Evolutionary conservation across 2,329 filamentous ascomycete species (phyloP).

Genomic region (Aspergillus floridensis): DNA sequence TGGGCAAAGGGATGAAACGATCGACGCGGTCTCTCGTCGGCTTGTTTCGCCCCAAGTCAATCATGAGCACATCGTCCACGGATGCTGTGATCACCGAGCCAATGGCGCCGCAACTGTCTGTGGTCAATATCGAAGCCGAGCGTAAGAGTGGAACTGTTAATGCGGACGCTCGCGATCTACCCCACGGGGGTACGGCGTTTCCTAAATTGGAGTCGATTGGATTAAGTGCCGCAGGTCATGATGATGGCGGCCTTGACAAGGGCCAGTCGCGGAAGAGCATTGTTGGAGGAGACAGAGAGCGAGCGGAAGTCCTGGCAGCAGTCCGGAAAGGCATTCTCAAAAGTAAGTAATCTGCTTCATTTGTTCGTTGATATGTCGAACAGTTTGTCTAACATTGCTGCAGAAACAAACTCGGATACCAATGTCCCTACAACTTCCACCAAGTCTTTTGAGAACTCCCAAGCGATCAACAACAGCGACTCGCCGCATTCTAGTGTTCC

Average conservation of each 20-base stretch:
- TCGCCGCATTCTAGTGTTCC: slow-evolving; percentile 83
- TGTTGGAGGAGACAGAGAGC: slow-evolving; percentile 82
- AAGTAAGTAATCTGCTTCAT: slow-evolving; percentile 54
- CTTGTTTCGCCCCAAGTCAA: slow-evolving; percentile 89
- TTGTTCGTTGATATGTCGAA: not conserved
- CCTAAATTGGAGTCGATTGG: slow-evolving; percentile 82
- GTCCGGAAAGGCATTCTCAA: slow-evolving; percentile 96
- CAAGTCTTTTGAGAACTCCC: slow-evolving; percentile 60
- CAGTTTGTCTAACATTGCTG: not conserved
- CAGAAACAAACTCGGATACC: slow-evolving; percentile 54
- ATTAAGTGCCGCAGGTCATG: slow-evolving; percentile 54
- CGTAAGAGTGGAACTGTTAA: slow-evolving; percentile 79
- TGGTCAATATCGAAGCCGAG: slow-evolving; percentile 94
- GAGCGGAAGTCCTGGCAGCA: slow-evolving; percentile 85
- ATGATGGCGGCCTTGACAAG: slow-evolving; percentile 42
- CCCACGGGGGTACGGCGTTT: slow-evolving; percentile 72
- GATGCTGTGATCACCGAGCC: slow-evolving; percentile 65
- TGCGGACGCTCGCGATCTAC: slow-evolving; percentile 59
- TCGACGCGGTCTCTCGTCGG: slow-evolving; percentile 86
- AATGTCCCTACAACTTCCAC: slow-evolving; percentile 67
- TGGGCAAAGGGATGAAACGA: slow-evolving; percentile 98
- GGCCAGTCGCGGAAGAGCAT: slow-evolving; percentile 75
- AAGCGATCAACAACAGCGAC: slow-evolving; percentile 56
- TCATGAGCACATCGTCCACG: slow-evolving; percentile 68
- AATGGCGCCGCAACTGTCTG: slow-evolving; percentile 82